phyloP scores from a whole-genome alignment of 106 monocot species.

The Xerophyta viscosa region DNA sequence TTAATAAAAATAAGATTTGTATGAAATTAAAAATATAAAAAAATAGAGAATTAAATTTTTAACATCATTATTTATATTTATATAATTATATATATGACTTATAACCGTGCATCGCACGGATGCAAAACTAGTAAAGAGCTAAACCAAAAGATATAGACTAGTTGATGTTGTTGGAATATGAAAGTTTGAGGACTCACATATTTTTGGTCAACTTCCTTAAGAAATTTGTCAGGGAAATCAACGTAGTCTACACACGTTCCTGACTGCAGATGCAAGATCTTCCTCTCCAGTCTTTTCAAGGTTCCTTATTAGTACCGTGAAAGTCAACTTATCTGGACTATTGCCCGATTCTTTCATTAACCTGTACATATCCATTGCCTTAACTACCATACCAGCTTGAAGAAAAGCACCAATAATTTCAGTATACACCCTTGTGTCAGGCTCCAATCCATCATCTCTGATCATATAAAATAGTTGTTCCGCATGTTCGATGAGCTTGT shows the following conservation, averaged over 20 bases:
- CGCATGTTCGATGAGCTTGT: conserved; percentile 51
- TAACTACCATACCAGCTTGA: conserved; percentile 40
- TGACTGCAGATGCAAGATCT: conserved; percentile 39
- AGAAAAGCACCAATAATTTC: conserved; percentile 80
- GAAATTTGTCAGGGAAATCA: conserved; percentile 43
- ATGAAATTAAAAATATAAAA: no score
- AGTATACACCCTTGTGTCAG: conserved; percentile 58
- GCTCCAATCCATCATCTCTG: conserved; percentile 34
- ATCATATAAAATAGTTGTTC: conserved; percentile 48
- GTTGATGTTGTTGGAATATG: no score
- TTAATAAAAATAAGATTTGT: no score
- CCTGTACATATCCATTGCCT: conserved; percentile 60
- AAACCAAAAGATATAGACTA: no score
- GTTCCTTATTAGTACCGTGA: conserved; percentile 68
- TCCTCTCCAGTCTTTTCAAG: conserved; percentile 52
- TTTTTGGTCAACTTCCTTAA: conserved; percentile 49
- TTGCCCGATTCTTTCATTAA: conserved; percentile 59
- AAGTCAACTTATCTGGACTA: conserved; percentile 53
- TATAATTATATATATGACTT: no score
- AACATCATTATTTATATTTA: no score
- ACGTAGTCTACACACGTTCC: conserved; percentile 44
- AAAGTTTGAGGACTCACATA: conserved; percentile 60
- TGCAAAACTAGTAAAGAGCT: not conserved
- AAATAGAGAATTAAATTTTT: no score
- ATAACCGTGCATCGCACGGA: no score